Conservation (phyloP, 371 early-diverging fungal species). For the Chytridium lagenaria region DNA sequence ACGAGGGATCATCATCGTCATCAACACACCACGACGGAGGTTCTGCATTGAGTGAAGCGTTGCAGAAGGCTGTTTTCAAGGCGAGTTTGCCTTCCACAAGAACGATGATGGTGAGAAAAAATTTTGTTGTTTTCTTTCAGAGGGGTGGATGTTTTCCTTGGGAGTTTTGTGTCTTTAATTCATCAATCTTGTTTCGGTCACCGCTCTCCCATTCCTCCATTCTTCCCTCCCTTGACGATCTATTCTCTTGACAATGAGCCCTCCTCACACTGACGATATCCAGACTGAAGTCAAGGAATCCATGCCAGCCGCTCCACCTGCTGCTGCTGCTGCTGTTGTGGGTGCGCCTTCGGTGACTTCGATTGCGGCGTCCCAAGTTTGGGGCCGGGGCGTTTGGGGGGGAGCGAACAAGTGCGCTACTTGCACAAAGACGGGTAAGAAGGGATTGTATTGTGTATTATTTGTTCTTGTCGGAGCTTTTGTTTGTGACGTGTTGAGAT, state of each 20-base stretch:
- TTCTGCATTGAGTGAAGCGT: too few relatives aligned
- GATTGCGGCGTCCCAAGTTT: too few relatives aligned
- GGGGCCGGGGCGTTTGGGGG: neutral
- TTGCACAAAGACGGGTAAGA: conserved; percentile 32
- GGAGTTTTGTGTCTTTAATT: neutral
- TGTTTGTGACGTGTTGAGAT: neutral
- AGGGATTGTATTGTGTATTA: neutral
- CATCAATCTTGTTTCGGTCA: too few relatives aligned
- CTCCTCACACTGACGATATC: neutral
- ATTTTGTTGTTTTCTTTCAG: neutral
- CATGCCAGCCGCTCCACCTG: neutral
- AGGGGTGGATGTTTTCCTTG: neutral
- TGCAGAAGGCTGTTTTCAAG: neutral
- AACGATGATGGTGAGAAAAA: neutral
- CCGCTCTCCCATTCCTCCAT: too few relatives aligned
- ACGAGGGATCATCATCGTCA: too few relatives aligned
- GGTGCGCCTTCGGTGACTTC: too few relatives aligned
- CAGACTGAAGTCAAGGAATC: neutral
- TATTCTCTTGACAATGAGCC: neutral
- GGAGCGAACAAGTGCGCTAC: conserved; percentile 29
- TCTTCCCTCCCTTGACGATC: neutral
- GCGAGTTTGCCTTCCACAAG: neutral
- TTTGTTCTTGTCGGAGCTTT: neutral
- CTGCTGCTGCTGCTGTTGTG: conserved; percentile 5
- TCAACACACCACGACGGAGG: neutral